Percentiles rank a stretch among this genome's conserved stretches.
These are phyloP conservation scores for Talaromyces islandicus DNA, from an alignment of 2,329 filamentous ascomycete genomes.

Conservation along the genomic window DNA sequence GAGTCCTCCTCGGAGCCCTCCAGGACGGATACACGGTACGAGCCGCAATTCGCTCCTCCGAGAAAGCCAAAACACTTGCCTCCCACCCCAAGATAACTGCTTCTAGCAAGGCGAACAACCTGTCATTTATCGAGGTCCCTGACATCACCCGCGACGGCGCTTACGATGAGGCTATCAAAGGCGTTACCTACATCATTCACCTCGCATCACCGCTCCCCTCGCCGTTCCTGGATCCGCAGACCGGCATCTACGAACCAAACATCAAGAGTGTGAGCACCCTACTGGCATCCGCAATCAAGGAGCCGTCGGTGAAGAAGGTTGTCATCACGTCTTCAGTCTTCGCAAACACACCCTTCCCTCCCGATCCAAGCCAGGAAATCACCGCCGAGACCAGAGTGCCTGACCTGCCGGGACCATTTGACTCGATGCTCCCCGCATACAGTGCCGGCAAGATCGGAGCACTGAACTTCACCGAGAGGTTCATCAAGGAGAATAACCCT, in stretches of 20 bases:
- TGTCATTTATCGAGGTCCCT: neutral
- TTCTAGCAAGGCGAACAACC: neutral
- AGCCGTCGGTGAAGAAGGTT: neutral
- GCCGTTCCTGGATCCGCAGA: neutral
- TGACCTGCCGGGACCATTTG: neutral
- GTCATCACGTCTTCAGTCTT: neutral
- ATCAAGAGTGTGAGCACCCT: neutral
- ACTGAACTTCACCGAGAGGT: neutral
- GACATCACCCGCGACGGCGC: neutral
- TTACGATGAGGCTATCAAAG: neutral
- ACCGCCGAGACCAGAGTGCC: neutral
- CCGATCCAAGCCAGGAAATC: neutral
- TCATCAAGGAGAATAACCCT: constrained; percentile 12
- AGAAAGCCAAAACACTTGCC: neutral
- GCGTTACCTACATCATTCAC: neutral
- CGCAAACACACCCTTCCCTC: neutral
- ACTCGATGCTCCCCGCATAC: neutral
- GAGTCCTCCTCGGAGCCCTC: neutral
- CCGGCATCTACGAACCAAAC: neutral
- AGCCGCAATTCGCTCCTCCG: neutral
- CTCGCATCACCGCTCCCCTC: neutral
- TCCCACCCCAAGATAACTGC: neutral
- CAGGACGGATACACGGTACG: neutral
- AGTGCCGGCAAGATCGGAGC: neutral
- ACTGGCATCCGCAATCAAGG: neutral